A percentile compares a stretch with the other conserved stretches of the same genome.
These are phyloP conservation scores for Candida nonsorbophila DNA, from an alignment of 805 yeast genomes.

Conservation along the genomic window DNA sequence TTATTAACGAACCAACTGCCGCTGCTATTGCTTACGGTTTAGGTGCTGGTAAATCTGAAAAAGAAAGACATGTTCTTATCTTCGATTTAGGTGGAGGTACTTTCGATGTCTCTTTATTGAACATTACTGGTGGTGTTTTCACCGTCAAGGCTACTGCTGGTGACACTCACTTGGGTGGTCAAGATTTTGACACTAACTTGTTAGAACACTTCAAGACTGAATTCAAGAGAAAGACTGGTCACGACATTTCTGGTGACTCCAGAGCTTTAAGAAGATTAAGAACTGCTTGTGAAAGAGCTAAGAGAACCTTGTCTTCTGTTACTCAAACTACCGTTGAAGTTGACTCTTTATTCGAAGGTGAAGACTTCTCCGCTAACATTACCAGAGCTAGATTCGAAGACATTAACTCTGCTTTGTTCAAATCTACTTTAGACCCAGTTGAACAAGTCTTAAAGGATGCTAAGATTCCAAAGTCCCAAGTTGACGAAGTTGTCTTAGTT, in stretches of 20 bases:
- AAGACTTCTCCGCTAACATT: constrained; percentile 44
- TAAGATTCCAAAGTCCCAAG: constrained; percentile 34
- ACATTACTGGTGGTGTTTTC: constrained; percentile 94
- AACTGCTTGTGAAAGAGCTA: constrained; percentile 50
- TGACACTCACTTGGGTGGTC: constrained; percentile 51
- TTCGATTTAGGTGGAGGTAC: constrained; percentile 98
- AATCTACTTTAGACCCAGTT: constrained; percentile 46
- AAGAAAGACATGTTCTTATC: constrained; percentile 69
- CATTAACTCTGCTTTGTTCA: constrained; percentile 45
- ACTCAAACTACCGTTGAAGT: constrained; percentile 47
- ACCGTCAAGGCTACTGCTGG: constrained; percentile 87
- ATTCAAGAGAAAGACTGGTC: constrained; percentile 43
- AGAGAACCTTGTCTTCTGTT: constrained; percentile 46
- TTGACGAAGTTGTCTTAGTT: constrained; percentile 45
- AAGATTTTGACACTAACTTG: constrained; percentile 48
- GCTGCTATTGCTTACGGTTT: constrained; percentile 97
- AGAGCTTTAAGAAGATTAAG: constrained; percentile 49
- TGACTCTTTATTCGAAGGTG: constrained; percentile 46
- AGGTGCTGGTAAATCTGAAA: constrained; percentile 60
- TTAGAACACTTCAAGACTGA: constrained; percentile 43
- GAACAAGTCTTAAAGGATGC: constrained; percentile 47
- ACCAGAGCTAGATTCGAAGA: constrained; percentile 50
- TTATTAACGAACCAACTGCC: constrained; percentile 65
- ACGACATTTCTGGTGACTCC: constrained; percentile 41
- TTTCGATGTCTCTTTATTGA: constrained; percentile 88